phyloP scores from a whole-genome alignment of 306 rosid species.

The Biancaea sappan region DNA sequence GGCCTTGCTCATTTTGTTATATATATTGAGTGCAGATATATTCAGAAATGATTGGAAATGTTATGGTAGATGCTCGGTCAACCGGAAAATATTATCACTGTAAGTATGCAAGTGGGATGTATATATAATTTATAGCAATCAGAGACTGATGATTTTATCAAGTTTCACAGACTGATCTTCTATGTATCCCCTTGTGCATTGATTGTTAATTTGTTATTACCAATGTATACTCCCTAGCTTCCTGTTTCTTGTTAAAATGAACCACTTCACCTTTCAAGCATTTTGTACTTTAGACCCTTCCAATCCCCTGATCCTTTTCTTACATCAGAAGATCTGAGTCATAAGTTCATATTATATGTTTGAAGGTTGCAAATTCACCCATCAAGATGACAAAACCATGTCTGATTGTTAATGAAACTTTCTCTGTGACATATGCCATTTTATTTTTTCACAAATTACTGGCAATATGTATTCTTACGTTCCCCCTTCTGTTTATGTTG shows the following conservation, averaged over 20 bases:
- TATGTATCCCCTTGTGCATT: conserved; percentile 8
- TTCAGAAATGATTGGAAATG: conserved; percentile 99
- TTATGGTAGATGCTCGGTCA: conserved; percentile 97
- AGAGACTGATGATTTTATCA: neutral
- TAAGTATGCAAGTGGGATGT: conserved; percentile 44
- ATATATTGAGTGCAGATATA: conserved; percentile 67
- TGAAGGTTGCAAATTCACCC: conserved; percentile 18
- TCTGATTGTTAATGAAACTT: neutral
- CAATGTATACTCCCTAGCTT: conserved; percentile 16
- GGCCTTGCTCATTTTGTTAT: conserved; percentile 30
- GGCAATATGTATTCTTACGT: neutral
- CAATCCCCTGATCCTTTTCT: conserved; percentile 7
- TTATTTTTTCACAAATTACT: neutral
- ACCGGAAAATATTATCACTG: conserved; percentile 98
- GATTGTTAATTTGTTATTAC: neutral
- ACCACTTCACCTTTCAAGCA: conserved; percentile 3
- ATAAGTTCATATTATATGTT: conserved; percentile 17
- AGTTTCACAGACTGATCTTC: conserved; percentile 8
- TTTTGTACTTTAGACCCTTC: conserved; percentile 9
- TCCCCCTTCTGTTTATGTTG: neutral
- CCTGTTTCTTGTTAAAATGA: conserved; percentile 23
- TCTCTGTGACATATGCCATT: conserved; percentile 7
- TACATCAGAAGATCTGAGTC: conserved; percentile 25
- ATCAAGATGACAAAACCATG: neutral
- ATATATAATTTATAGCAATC: conserved; percentile 21